These are phyloP conservation scores for Paramecium sexaurelia DNA, from an alignment of 73 alveolate species.

Conservation along the genomic window DNA sequence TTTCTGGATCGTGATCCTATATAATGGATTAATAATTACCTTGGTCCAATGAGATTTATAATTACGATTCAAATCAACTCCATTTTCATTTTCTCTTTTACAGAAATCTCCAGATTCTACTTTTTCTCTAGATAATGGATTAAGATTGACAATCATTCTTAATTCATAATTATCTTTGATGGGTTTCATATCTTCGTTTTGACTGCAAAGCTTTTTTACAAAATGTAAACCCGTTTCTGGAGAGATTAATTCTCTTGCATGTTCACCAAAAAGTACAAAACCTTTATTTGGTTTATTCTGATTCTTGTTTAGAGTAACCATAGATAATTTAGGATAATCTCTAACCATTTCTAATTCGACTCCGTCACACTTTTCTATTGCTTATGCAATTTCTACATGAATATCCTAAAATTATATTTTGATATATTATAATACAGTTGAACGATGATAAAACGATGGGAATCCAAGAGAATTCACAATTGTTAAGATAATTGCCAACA, in stretches of 20 bases:
- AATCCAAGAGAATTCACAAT: neutral
- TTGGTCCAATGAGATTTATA: constrained; percentile 72
- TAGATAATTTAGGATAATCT: neutral
- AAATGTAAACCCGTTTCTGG: constrained; percentile 72
- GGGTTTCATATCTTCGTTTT: neutral
- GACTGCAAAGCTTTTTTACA: constrained; percentile 10
- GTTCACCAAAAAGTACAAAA: constrained; percentile 74
- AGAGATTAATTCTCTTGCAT: constrained; percentile 74
- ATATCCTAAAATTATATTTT: neutral
- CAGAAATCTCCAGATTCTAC: constrained; percentile 77
- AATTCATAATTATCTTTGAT: constrained; percentile 47
- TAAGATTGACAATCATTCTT: constrained; percentile 67
- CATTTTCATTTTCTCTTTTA: constrained; percentile 70
- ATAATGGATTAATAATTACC: neutral
- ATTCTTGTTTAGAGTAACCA: constrained; percentile 25
- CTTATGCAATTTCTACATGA: neutral
- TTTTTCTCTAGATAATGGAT: constrained; percentile 67
- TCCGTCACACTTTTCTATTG: neutral
- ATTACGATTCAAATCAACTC: constrained; percentile 75
- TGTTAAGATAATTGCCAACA: neutral
- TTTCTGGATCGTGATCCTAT: constrained; percentile 41
- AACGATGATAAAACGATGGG: constrained; percentile 37
- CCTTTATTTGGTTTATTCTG: constrained; percentile 59
- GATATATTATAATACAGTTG: neutral
- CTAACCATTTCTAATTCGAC: neutral